These are phyloP conservation scores for Paracoccidioides lutzii DNA, from an alignment of 2,329 filamentous ascomycete species.

Conservation along the genomic window DNA sequence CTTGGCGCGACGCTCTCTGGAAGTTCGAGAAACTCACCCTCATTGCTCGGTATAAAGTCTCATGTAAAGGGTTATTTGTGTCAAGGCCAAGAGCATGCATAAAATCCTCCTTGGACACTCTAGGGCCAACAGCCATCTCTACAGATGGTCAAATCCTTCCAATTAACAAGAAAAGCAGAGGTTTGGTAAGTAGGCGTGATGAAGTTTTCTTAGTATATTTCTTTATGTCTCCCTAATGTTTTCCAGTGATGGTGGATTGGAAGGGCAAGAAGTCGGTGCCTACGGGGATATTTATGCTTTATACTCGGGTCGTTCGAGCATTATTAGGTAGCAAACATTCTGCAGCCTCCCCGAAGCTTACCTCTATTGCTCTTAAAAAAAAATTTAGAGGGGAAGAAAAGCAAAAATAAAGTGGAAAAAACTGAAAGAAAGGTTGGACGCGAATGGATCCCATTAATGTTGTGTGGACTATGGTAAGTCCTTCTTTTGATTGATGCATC, in stretches of 20 bases:
- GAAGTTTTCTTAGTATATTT: neutral
- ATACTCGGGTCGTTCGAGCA: constrained; percentile 3
- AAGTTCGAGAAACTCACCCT: constrained; percentile 21
- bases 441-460: neutral
- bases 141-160: neutral
- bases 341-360: constrained; percentile 4
- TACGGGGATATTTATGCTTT: neutral
- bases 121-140: constrained; percentile 28
- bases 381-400: neutral
- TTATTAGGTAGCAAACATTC: constrained; percentile 7
- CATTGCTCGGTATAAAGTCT: constrained; percentile 34
- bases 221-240: neutral
- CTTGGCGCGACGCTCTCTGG: neutral
- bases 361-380: neutral
- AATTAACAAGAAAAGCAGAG: neutral
- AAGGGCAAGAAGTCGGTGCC: neutral
- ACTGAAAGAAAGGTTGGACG: constrained; percentile 2
- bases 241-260: neutral
- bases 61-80: constrained; percentile 30
- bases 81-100: constrained; percentile 32
- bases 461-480: neutral
- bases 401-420: neutral
- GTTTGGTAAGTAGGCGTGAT: neutral
- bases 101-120: constrained; percentile 35
- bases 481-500: constrained; percentile 2